Evolutionary conservation across 2,329 filamentous ascomycete species (phyloP), one percentile per base, ranked within the genome.

Genomic region (Colletotrichum sidae): DNA sequence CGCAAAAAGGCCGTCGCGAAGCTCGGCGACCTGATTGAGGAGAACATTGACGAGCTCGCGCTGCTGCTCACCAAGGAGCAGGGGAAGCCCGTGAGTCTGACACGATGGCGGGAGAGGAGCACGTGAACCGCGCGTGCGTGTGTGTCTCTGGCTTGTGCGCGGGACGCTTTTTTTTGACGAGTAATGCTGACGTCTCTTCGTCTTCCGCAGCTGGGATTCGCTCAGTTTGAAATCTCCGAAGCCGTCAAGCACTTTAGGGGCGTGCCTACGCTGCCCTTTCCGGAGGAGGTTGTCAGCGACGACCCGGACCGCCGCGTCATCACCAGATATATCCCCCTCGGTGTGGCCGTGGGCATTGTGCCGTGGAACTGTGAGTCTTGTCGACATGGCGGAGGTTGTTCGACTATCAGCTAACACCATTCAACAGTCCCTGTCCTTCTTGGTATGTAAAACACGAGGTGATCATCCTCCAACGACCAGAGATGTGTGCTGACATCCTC

Each of bases 321-420:
- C 42, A 69, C 69, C 10, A 64, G 75, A 55, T 79, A 78, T 67
- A 72, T 71, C 2, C 81, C 81, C 0, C 70, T 84, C 17, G 82
- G 60, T 1, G 78, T 83, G 3, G 73, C 72, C 4, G 67, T 65
- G 7, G 85, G 77, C 12, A 86, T 87, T 45, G 77, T 84, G 0
- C 84, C 84, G 0, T 87, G 85, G 84, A 88, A 88, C 70, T 85
- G 83, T 72, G 82, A 84, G 37, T 46, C 79, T 83, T 65, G 2
- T 9, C 2, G 5, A 17, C 5, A 15, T 4, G n/a, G 11, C 33
- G 12, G 12, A 13, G 6, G 12, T 49, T n/a, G n/a, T 39, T 12
- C 6, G 8, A 34, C 8, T 10, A 2, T 33, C 13, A 46, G 15
- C 58, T 64, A 41, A 67, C 51, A 8, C 12, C 11, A 35, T 10